Evolutionary conservation across 176 grass and related monocot genomes (phyloP), one percentile per base, ranked within the genome.

Genomic region (Hyparrhenia diplandra): DNA sequence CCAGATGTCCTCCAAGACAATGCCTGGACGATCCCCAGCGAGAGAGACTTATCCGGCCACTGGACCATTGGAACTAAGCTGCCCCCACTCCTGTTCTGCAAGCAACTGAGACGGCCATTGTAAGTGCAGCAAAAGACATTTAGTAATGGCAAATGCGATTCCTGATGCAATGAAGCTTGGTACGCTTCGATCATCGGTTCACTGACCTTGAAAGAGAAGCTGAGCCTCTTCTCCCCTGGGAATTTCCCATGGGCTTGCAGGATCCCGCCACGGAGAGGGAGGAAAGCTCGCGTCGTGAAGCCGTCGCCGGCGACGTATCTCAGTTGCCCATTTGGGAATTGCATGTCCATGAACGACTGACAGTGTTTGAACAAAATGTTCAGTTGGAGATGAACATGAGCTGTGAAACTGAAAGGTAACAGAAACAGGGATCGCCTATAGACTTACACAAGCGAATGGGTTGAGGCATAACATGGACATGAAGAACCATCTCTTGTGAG

Each of bases 401-500:
- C n/a, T n/a, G n/a, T n/a, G n/a, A 14, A 14, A 10, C 28, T 13
- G 5, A 16, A 52, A 13, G 1, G 8, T 0, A 13, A 4, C 2
- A 47, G 13, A 4, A 5, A 5, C 0, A 13, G 2, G 34, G 39
- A 57, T n/a, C 14, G 25, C 9, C 8, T 1, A n/a, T n/a, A 29
- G 14, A 73, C 91, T 85, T 87, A 93, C 91, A 41, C 87, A 93
- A 13, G 87, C 82, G 23, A 87, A 70, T 1, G 91, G 91, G 32
- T 93, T 90, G 12, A 93, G 82, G 49, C 91, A 93, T 51, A 93
- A 27, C 91, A 90, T 93, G 5, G 91, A 93, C 91, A 93, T 93
- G 82, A 90, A 82, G 73, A 90, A 82, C 82, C 91, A 93, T 80
- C 64, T 87, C 80, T 85, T 81, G 47, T 87, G 87, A 68, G 75